These are phyloP conservation scores for Pharus latifolius DNA, from an alignment of 176 grass and related monocot genomes.

Conservation along the genomic window DNA sequence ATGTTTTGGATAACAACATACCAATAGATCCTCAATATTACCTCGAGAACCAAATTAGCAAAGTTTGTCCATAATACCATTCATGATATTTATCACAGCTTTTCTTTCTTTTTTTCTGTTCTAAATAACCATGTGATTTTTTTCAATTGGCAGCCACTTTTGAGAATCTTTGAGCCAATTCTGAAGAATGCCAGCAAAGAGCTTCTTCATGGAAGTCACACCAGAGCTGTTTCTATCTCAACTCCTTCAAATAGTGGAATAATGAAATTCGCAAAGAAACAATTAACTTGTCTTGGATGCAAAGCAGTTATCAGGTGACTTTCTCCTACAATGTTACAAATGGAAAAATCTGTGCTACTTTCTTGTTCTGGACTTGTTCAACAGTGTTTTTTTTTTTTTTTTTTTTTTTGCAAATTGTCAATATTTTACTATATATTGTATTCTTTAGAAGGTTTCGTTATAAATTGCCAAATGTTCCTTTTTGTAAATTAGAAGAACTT, in stretches of 20 bases:
- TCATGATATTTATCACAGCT: neutral
- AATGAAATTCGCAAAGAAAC: slow-evolving; percentile 97
- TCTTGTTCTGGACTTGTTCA: neutral
- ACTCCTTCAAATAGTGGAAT: slow-evolving; percentile 97
- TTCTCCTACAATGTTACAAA: neutral
- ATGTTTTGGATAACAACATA: slow-evolving; percentile 94
- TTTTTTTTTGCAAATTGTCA: neutral
- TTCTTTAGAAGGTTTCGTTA: neutral
- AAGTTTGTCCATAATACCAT: slow-evolving; percentile 34
- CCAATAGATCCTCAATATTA: slow-evolving; percentile 98
- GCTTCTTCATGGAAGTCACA: slow-evolving; percentile 97
- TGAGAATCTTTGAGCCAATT: slow-evolving; percentile 98
- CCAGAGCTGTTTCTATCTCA: slow-evolving; percentile 88
- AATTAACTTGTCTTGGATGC: slow-evolving; percentile 91
- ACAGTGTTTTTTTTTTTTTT: no score
- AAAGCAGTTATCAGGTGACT: slow-evolving; percentile 89
- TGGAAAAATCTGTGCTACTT: neutral
- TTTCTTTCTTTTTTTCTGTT: neutral
- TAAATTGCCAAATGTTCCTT: neutral
- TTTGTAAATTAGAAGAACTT: neutral
- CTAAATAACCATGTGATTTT: neutral
- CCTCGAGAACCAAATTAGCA: slow-evolving; percentile 98
- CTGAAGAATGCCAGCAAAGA: slow-evolving; percentile 93
- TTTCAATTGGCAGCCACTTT: slow-evolving; percentile 50
- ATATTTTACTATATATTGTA: neutral